These are phyloP conservation scores for Logfia minima DNA, from an alignment of 129 eudicot genomes.

Conservation along the genomic window DNA sequence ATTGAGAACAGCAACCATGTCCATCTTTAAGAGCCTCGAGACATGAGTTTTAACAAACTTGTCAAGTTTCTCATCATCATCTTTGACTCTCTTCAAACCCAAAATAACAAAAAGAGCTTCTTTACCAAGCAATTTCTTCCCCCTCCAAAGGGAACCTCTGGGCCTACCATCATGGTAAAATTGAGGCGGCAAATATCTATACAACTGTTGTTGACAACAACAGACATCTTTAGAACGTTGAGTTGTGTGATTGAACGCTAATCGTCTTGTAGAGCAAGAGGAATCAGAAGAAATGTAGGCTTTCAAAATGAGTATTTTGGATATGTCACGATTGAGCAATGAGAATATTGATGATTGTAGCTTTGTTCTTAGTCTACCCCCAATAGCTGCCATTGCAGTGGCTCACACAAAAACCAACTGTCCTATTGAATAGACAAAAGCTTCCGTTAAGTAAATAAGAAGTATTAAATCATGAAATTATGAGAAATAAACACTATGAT, in stretches of 20 bases:
- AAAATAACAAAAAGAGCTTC: conserved; percentile 79
- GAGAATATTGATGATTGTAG: conserved; percentile 17
- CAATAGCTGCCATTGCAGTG: conserved; percentile 31
- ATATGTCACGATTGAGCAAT: conserved; percentile 19
- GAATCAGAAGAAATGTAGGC: conserved; percentile 10
- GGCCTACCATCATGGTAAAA: conserved; percentile 86
- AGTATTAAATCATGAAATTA: background rate
- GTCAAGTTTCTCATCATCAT: conserved; percentile 63
- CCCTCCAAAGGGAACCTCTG: conserved; percentile 93
- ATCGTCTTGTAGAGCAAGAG: conserved; percentile 7
- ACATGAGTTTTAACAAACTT: conserved; percentile 75
- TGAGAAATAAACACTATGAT: too few species aligned
- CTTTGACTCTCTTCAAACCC: conserved; percentile 74
- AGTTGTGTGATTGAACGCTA: conserved; percentile 7
- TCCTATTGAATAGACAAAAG: background rate
- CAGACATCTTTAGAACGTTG: background rate
- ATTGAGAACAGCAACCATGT: conserved; percentile 70
- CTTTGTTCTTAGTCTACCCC: conserved; percentile 37
- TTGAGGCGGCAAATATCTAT: conserved; percentile 18
- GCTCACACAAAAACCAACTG: conserved; percentile 2
- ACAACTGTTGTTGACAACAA: conserved; percentile 2
- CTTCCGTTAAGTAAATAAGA: background rate
- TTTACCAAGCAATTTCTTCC: conserved; percentile 85
- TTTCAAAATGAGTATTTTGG: conserved; percentile 29
- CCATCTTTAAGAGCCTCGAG: conserved; percentile 81